phyloP scores from a whole-genome alignment of 169 alveolate species.

The Plasmodium yoelii region DNA sequence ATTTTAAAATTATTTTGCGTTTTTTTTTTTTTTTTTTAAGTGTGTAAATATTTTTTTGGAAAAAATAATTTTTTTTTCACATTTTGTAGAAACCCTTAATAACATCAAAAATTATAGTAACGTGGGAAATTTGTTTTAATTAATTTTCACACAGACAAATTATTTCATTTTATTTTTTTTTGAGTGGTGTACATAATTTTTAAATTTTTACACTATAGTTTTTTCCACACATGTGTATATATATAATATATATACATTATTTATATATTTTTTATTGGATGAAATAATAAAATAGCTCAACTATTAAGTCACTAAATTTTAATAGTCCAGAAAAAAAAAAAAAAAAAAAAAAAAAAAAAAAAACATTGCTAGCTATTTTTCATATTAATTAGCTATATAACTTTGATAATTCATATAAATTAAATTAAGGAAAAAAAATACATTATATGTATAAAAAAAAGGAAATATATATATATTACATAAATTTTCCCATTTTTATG shows the following conservation, averaged over 20 bases:
- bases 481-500: too few species aligned
- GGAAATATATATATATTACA: too few species aligned
- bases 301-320: constrained; percentile 15
- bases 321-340: constrained; percentile 36
- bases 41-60: background rate
- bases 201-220: background rate
- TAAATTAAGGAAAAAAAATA: too few species aligned
- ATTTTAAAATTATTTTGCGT: background rate
- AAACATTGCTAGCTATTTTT: too few species aligned
- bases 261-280: constrained; percentile 17
- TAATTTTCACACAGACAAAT: background rate
- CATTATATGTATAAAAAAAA: too few species aligned
- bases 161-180: background rate
- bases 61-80: background rate
- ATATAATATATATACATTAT: constrained; percentile 2
- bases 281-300: constrained; percentile 16
- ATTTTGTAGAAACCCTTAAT: background rate
- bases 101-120: background rate
- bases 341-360: constrained; percentile 8
- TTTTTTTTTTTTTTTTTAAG: background rate
- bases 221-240: constrained; percentile 12
- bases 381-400: too few species aligned
- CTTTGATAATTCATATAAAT: too few species aligned
- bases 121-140: background rate
- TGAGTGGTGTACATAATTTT: constrained; percentile 22